These are phyloP conservation scores for Rhizophagus sp. DNA, from an alignment of 192 early-diverging fungal species.

Conservation along the genomic window DNA sequence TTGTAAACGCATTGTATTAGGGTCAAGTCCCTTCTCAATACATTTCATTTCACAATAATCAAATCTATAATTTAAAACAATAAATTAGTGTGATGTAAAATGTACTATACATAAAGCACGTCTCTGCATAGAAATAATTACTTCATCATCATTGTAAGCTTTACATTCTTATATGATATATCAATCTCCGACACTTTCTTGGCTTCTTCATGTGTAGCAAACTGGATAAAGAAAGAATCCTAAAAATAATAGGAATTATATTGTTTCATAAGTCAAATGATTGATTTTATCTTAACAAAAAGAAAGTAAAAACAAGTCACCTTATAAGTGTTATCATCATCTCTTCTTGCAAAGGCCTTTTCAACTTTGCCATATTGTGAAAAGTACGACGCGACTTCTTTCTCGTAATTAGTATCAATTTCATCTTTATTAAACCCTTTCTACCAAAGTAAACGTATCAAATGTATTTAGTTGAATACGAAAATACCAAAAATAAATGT, in stretches of 20 bases:
- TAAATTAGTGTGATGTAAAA: not conserved
- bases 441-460: slow-evolving; percentile 30
- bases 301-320: not conserved
- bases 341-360: slow-evolving; percentile 37
- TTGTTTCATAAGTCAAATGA: not conserved
- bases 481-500: not conserved
- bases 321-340: slow-evolving; percentile 37
- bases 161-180: slow-evolving; percentile 43
- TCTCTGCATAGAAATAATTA: slow-evolving; percentile 16
- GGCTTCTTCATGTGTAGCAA: slow-evolving; percentile 46
- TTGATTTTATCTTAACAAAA: not conserved
- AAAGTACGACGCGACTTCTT: slow-evolving; percentile 49
- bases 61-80: slow-evolving; percentile 25
- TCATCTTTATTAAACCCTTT: slow-evolving; percentile 40
- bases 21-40: slow-evolving; percentile 43
- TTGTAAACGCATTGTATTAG: slow-evolving; percentile 29
- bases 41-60: slow-evolving; percentile 49
- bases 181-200: slow-evolving; percentile 48
- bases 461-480: slow-evolving; percentile 1
- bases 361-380: slow-evolving; percentile 43
- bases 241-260: slow-evolving; percentile 31
- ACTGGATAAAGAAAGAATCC: slow-evolving; percentile 59
- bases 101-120: not conserved
- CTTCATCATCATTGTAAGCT: slow-evolving; percentile 50
- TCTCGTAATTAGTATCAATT: slow-evolving; percentile 33